Evolutionary conservation across 225 moss, liverwort and hornwort species (phyloP), one percentile per base, ranked within the genome.

Genomic region (Pseudoscleropodium purum): DNA sequence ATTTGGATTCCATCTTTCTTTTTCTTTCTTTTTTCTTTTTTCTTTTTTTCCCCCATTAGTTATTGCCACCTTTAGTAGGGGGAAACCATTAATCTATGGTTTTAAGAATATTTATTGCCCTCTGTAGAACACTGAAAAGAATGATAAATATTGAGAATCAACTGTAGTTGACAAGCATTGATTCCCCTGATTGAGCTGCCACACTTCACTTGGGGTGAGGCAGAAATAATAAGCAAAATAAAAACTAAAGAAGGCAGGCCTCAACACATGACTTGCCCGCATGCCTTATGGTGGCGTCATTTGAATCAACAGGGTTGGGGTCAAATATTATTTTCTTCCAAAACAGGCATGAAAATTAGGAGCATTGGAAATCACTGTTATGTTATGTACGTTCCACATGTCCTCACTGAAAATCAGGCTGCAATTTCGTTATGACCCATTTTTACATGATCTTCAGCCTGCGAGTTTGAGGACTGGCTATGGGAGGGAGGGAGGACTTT

Each of bases 141-240:
- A 82, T 74, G 73, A 82, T 18, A 62, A 74, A 81, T 33, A 37
- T 66, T 37, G 19, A 29, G 51, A 73, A 47, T 85, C 15, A 5
- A 85, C 59, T 67, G 73, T 64, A 52, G 15, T 27, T 49, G 85
- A 85, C 81, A 85, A 81, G 66, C 30, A 41, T 45, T 37, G 68
- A 77, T 79, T 74, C 80, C 91, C 80, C 47, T 73, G 66, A 86
- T 92, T 83, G 49, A 88, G 86, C 81, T 90, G 86, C 90, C 56
- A 75, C 85, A 47, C 47, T 47, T 47, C 47, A 47, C 59, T 39
- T 79, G 18, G 43, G 34, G 34, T 18, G 8, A 51, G 21, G 63
- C 66, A 66, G 30, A 89, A 64, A 88, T 85, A 75, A 87, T 60
- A 60, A 60, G 68, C 13, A 21, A 14, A 13, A 18, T 6, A 31